Evolutionary conservation across 371 early-diverging fungal genomes (phyloP), one percentile per base, ranked within the genome.

Genomic region (Mucor velutinosus): DNA sequence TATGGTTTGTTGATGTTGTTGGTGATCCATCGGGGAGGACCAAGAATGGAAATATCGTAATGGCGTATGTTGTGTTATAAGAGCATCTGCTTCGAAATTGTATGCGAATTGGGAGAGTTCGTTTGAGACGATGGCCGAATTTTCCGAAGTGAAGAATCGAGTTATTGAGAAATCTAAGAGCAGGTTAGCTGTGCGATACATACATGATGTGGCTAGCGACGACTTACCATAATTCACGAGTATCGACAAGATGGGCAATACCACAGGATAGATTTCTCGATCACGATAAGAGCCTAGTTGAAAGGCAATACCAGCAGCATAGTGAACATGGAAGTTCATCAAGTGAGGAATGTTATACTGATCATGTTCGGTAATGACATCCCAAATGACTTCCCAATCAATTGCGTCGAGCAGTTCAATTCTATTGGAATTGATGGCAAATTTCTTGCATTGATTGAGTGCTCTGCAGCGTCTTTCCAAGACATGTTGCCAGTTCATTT

Each of bases 341-440:
- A 82, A 66, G 51, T 73, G 78, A 30, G 71, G 72, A 56, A 80
- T 72, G 61, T 80, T 80, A 32, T 55, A 49, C 35, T 76, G 71
- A 68, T 80, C 83, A 72, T 82, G 83, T 64, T 82, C 83, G 25
- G 79, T 78, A 11, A 82, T 66, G 73, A 82, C 80, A 58, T 76
- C 74, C 83, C 83, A 82, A 27, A 80, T 72, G 14, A 71, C 63
- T 64, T 80, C 73, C 80, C 80, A 82, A 15, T 76, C 75, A 29
- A 82, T 73, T 6, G 33, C 29, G 32, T 73, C 67, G n/a, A 82
- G 49, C 49, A 32, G 21, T 7, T 60, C 60, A 6, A 64, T 62
- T 57, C 72, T 35, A n/a, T 60, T 66, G 15, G 72, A 64, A 19
- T 64, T 64, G 14, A 60, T 25, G 39, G 66, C 76, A 62, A 73